Conservation (phyloP, 352 stramenopile genomes). For the Globisporangium polare region DNA sequence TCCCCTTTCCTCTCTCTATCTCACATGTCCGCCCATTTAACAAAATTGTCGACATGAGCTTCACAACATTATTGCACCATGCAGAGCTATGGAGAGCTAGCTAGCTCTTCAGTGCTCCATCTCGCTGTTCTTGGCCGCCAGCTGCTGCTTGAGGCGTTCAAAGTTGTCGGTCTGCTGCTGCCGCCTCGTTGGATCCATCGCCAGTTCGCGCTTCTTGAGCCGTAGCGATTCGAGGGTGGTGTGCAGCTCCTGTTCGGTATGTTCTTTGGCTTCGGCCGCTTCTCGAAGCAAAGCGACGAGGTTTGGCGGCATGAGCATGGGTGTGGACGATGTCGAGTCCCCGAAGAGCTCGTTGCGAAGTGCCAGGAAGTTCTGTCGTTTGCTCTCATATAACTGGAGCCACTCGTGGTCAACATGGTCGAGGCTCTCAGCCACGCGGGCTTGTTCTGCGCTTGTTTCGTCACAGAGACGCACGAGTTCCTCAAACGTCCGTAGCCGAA, state of each 20-base stretch:
- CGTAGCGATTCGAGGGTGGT: slow-evolving; percentile 9
- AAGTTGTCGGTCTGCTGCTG: slow-evolving; percentile 9
- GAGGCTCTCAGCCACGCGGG: slow-evolving; percentile 1
- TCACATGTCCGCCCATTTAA: not conserved
- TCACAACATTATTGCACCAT: not conserved
- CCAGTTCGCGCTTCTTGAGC: slow-evolving; percentile 13
- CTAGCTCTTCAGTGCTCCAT: not conserved
- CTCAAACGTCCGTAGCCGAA: slow-evolving; percentile 28
- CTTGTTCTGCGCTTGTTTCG: slow-evolving; percentile 3
- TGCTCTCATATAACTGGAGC: not conserved
- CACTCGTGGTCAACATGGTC: slow-evolving; percentile 9
- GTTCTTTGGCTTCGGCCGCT: slow-evolving; percentile 9
- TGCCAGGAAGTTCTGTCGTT: not conserved
- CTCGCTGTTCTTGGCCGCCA: slow-evolving; percentile 6
- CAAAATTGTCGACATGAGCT: not conserved
- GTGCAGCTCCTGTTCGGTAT: slow-evolving; percentile 12
- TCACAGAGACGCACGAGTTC: slow-evolving; percentile 14
- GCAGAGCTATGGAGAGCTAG: not conserved
- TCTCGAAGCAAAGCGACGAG: slow-evolving; percentile 57
- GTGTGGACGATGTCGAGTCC: slow-evolving; percentile 33
- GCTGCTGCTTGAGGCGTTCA: slow-evolving; percentile 28
- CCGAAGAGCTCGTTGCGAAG: slow-evolving; percentile 14
- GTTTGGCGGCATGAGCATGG: slow-evolving; percentile 90
- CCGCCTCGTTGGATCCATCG: slow-evolving; percentile 10
- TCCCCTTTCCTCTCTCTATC: not conserved